phyloP scores from a whole-genome alignment of 768 basidiomycete genomes.

The Vishniacozyma victoriae region DNA sequence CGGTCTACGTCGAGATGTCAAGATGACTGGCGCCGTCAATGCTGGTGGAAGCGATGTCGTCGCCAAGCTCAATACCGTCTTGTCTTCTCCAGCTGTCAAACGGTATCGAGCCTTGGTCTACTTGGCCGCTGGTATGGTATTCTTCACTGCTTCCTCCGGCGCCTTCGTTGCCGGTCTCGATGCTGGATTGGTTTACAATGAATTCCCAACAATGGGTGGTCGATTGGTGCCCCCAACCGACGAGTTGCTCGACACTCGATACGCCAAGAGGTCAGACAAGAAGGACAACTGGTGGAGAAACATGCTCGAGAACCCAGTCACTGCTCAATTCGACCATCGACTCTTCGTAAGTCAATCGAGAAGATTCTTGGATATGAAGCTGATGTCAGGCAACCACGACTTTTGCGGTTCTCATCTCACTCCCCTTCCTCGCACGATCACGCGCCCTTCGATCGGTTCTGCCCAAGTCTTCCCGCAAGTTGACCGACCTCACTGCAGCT shows the following conservation, averaged over 20 bases:
- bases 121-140: constrained; percentile 68
- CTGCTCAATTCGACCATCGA: constrained; percentile 95
- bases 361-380: not conserved
- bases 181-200: constrained; percentile 94
- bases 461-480: constrained; percentile 60
- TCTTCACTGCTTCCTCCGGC: constrained; percentile 88
- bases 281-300: constrained; percentile 93
- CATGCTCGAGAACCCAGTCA: constrained; percentile 92
- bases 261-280: constrained; percentile 63
- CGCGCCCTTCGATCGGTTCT: constrained; percentile 53
- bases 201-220: constrained; percentile 95
- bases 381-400: constrained; percentile 70
- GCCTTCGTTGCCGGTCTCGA: constrained; percentile 98
- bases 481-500: constrained; percentile 57
- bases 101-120: constrained; percentile 59
- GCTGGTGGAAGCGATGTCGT: constrained; percentile 1
- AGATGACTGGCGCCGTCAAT: not conserved
- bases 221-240: constrained; percentile 69
- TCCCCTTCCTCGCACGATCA: constrained; percentile 52
- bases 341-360: constrained; percentile 61
- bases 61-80: not conserved
- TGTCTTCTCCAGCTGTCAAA: constrained; percentile 51
- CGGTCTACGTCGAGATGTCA: constrained; percentile 48
- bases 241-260: constrained; percentile 72
- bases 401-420: constrained; percentile 60